Conservation (phyloP, 306 rosid genomes). For the Vicia faba region DNA sequence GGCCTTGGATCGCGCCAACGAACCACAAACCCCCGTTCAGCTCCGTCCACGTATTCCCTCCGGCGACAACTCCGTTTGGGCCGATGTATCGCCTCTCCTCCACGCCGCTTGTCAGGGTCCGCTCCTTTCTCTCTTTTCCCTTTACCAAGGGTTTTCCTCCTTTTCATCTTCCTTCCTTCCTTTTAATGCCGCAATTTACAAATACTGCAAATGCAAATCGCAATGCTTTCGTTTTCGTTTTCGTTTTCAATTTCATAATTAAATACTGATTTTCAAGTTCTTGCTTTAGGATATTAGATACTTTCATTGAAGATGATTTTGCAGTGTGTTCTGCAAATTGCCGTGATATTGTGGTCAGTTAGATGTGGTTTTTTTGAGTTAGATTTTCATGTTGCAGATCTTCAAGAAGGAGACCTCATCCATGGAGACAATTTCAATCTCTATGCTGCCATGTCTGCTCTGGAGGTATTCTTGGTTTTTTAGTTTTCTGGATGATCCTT, state of each 20-base stretch:
- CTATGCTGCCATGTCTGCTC: slow-evolving; percentile 94
- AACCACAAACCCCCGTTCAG: slow-evolving; percentile 29
- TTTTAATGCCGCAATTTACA: neutral
- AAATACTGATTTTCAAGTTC: neutral
- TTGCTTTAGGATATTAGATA: neutral
- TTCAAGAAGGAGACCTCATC: slow-evolving; percentile 90
- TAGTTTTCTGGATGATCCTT: neutral
- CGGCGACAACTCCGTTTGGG: slow-evolving; percentile 80
- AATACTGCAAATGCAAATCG: neutral
- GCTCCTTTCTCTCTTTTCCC: slow-evolving; percentile 19
- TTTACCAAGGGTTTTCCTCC: neutral
- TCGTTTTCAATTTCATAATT: slow-evolving; percentile 8
- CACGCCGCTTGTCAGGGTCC: slow-evolving; percentile 78
- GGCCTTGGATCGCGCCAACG: slow-evolving; percentile 36
- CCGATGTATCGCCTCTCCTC: slow-evolving; percentile 83
- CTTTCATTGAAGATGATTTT: neutral
- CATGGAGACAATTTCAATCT: slow-evolving; percentile 94
- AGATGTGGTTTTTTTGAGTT: neutral
- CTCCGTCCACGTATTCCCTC: slow-evolving; percentile 62
- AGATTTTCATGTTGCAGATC: slow-evolving; percentile 54
- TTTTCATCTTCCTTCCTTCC: neutral
- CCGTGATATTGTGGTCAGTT: neutral
- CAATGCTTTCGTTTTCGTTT: neutral
- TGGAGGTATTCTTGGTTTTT: slow-evolving; percentile 62
- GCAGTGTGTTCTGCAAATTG: slow-evolving; percentile 21